Conservation (phyloP, 2,329 filamentous ascomycete genomes). For the Sporothrix variecibatus region DNA sequence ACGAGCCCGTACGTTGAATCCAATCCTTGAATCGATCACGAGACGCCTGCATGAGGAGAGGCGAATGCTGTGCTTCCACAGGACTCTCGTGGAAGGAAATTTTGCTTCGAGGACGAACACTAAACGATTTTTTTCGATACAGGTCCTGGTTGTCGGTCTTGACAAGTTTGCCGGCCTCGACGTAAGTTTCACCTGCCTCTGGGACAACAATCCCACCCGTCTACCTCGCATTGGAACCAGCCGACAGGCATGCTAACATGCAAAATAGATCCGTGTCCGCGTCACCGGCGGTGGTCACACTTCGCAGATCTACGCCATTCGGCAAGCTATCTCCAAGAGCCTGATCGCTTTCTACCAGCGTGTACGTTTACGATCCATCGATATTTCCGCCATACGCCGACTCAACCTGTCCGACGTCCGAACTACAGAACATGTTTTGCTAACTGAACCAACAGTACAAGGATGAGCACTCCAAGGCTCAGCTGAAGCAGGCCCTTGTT, state of each 20-base stretch:
- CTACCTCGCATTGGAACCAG: too few species aligned
- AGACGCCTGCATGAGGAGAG: neutral
- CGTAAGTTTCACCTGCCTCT: conserved; percentile 33
- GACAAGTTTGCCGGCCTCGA: conserved; percentile 78
- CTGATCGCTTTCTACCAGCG: conserved; percentile 48
- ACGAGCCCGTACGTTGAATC: conserved; percentile 69
- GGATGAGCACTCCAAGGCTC: conserved; percentile 99
- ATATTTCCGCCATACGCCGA: neutral
- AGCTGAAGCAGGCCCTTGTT: conserved; percentile 94
- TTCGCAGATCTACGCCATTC: conserved; percentile 71
- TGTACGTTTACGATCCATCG: conserved; percentile 48
- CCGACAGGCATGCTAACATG: conserved; percentile 23
- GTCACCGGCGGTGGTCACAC: conserved; percentile 68
- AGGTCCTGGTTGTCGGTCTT: conserved; percentile 85
- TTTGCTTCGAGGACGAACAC: neutral
- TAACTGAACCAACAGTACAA: conserved; percentile 77
- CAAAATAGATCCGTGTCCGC: conserved; percentile 76
- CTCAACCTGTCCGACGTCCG: neutral
- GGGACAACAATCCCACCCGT: neutral
- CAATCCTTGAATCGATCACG: neutral
- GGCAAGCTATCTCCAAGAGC: conserved; percentile 97
- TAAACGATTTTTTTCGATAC: neutral
- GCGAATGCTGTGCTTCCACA: neutral
- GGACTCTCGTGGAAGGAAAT: neutral
- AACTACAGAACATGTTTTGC: neutral